These are phyloP conservation scores for Endocarpon pusillum DNA, from an alignment of 495 filamentous ascomycete genomes.

Conservation along the genomic window DNA sequence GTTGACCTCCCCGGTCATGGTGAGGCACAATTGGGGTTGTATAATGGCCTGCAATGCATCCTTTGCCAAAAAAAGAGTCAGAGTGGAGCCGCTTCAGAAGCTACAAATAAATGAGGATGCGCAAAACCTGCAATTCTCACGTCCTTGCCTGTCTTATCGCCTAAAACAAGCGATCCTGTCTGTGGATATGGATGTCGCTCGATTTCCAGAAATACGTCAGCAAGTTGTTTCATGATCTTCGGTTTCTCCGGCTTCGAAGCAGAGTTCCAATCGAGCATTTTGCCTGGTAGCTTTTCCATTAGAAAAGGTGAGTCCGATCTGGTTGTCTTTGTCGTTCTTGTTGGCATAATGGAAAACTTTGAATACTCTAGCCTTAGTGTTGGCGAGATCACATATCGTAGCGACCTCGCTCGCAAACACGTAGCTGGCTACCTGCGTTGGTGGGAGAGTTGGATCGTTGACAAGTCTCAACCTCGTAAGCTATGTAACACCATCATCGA, in stretches of 20 bases:
- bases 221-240: conserved; percentile 22
- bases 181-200: conserved; percentile 14
- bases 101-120: too few species aligned
- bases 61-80: too few species aligned
- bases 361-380: conserved; percentile 8
- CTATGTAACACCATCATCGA: conserved; percentile 16
- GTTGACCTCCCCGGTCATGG: too few species aligned
- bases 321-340: conserved; percentile 13
- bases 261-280: conserved; percentile 15
- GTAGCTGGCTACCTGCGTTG: conserved; percentile 15
- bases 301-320: conserved; percentile 21
- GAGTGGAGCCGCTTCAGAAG: too few species aligned
- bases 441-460: conserved; percentile 13
- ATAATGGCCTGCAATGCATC: too few species aligned
- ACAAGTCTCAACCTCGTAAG: conserved; percentile 13
- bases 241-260: conserved; percentile 12
- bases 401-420: conserved; percentile 19
- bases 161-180: conserved; percentile 7
- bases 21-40: too few species aligned
- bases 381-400: conserved; percentile 16
- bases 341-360: conserved; percentile 15
- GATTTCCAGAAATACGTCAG: conserved; percentile 24
- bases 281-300: conserved; percentile 22
- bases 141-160: too few species aligned
- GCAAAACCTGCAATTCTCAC: too few species aligned